A percentile compares a stretch with the other conserved stretches of the same genome.
phyloP scores from a whole-genome alignment of 176 grass and related monocot species.

The Olyra latifolia region DNA sequence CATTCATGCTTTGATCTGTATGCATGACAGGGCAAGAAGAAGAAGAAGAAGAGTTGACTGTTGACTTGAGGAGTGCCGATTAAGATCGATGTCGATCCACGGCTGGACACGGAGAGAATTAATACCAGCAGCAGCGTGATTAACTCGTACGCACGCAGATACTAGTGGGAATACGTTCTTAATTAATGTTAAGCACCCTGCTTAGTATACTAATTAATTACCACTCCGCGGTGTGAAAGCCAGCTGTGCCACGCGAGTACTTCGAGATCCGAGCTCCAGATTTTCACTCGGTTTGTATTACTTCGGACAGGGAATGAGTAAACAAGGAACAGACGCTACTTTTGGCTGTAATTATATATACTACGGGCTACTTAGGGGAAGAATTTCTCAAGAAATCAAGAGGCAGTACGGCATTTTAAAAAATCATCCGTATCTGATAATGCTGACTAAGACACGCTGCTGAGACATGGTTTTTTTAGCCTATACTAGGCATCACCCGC shows the following conservation, averaged over 20 bases:
- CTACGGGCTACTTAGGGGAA: too few species aligned
- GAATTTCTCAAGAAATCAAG: neutral
- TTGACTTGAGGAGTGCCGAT: too few species aligned
- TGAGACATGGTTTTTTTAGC: too few species aligned
- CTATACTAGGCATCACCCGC: too few species aligned
- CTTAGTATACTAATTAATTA: conserved; percentile 8
- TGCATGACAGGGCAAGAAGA: too few species aligned
- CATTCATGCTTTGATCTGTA: too few species aligned
- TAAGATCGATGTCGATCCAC: too few species aligned
- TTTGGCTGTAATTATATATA: neutral
- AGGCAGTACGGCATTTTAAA: too few species aligned
- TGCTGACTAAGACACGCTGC: too few species aligned
- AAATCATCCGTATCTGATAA: neutral
- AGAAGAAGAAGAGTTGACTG: too few species aligned
- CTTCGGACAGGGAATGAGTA: neutral
- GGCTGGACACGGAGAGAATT: too few species aligned
- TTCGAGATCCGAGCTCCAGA: conserved; percentile 26
- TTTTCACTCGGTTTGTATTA: neutral
- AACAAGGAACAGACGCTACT: neutral
- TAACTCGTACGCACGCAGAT: neutral
- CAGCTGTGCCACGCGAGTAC: conserved; percentile 25
- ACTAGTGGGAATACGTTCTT: neutral
- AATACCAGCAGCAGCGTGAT: neutral
- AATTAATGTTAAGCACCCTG: conserved; percentile 14
- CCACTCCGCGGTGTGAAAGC: conserved; percentile 5